Evolutionary conservation across 805 yeast genomes (phyloP), one percentile per base, ranked within the genome.

Genomic region (Blastobotrys attinorum): DNA sequence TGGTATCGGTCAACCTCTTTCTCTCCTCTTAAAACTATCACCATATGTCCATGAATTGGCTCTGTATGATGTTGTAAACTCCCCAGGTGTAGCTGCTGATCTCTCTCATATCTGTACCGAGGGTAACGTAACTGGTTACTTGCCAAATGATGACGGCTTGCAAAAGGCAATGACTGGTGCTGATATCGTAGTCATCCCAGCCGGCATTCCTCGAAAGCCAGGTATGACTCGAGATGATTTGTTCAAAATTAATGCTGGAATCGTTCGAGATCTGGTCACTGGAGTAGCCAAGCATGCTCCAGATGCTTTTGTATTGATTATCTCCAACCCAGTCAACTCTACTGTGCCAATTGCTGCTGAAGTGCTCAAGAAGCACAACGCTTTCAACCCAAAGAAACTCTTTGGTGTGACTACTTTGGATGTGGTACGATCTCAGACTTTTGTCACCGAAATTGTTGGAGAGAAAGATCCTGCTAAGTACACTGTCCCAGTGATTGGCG

Each of bases 181-280:
- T 42, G 94, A 88, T 57, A 80, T 89, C 48, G 89, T 89, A 42
- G 76, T 89, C 47, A 85, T 89, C 56, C 95, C 95, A 38, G 95
- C 95, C 29, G 95, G 95, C 49, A 81, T 85, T 33, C 95, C 95
- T 58, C 81, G 95, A 71, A 86, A 86, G 70, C 95, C 95, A 34
- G 95, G 95, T 46, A 85, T 85, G 95, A 83, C 94, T 47, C 79
- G 95, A 67, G 95, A 84, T 62, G 95, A 85, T 58, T 73, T 85
- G 61, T 84, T 85, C 75, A 76, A 76, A 65, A 82, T 83, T 66
- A 85, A 85, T 60, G 92, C 94, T 5, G 77, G 81, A 29, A 88
- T 88, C 61, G 81, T 88, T 49, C 75, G 76, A 51, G 78, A 75
- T 48, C 69, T 88, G 48, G 83, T 90, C 31, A 76, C 75, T 52